phyloP scores from a whole-genome alignment of 2,329 filamentous ascomycete genomes.

The Lachnellula subtilissima region DNA sequence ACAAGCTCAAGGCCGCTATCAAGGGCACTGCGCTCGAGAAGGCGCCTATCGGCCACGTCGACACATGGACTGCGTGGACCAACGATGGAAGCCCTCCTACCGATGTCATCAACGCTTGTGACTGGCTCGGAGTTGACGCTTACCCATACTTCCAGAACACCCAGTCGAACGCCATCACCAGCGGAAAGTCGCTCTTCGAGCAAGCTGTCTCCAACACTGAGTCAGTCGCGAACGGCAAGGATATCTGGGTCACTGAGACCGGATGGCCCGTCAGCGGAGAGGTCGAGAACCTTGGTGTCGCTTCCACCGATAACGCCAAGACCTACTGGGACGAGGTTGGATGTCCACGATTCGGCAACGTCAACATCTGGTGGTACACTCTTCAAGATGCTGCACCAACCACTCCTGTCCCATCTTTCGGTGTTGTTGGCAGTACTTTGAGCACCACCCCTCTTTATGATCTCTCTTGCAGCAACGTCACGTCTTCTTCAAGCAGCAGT shows the following conservation, averaged over 20 bases:
- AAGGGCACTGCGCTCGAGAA: constrained; percentile 53
- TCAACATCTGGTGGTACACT: constrained; percentile 73
- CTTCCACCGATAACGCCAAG: constrained; percentile 64
- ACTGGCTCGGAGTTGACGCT: constrained; percentile 80
- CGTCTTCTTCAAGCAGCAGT: constrained; percentile 11
- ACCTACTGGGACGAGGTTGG: constrained; percentile 77
- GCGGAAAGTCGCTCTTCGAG: constrained; percentile 63
- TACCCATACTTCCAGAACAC: constrained; percentile 80
- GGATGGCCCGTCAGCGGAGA: constrained; percentile 76
- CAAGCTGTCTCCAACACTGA: constrained; percentile 58
- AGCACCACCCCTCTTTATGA: constrained; percentile 55
- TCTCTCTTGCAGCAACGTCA: constrained; percentile 49
- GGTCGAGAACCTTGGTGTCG: constrained; percentile 55
- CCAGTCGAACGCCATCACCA: constrained; percentile 59
- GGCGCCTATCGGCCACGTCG: constrained; percentile 72
- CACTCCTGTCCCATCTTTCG: constrained; percentile 64
- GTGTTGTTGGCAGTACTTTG: constrained; percentile 55
- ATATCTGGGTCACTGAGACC: constrained; percentile 83
- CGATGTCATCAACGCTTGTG: constrained; percentile 62
- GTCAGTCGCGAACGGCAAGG: constrained; percentile 57
- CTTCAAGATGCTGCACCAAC: constrained; percentile 59
- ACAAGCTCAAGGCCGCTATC: constrained; percentile 59
- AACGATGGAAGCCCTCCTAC: constrained; percentile 59
- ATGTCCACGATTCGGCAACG: constrained; percentile 62
- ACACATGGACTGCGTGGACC: constrained; percentile 79